Conservation (phyloP, 805 yeast genomes). For the Saturnispora mendoncae region DNA sequence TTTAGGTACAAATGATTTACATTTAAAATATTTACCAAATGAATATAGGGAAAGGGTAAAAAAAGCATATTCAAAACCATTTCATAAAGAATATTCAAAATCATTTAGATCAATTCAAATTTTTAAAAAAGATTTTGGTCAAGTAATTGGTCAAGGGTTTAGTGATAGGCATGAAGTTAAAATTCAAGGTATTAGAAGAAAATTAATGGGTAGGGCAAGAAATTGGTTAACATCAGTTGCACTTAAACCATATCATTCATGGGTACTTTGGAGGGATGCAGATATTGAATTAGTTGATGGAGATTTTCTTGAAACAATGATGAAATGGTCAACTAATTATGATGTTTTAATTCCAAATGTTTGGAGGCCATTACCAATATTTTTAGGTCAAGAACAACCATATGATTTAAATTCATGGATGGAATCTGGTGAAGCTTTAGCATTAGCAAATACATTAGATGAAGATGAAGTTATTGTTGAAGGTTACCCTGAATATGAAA, state of each 20-base stretch:
- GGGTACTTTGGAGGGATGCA: constrained; percentile 90
- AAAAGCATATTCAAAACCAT: constrained; percentile 56
- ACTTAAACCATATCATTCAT: constrained; percentile 72
- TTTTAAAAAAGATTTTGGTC: constrained; percentile 76
- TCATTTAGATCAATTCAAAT: constrained; percentile 78
- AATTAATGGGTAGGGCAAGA: constrained; percentile 80
- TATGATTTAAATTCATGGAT: constrained; percentile 96
- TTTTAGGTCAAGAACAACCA: constrained; percentile 85
- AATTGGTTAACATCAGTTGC: constrained; percentile 75
- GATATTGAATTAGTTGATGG: constrained; percentile 81
- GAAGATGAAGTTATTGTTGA: constrained; percentile 86
- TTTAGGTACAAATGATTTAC: constrained; percentile 52
- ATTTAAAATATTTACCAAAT: constrained; percentile 59
- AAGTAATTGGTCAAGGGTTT: constrained; percentile 76
- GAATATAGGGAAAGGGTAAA: constrained; percentile 48
- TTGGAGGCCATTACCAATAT: constrained; percentile 94
- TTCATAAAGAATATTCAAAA: constrained; percentile 48
- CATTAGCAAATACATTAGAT: constrained; percentile 51
- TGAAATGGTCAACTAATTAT: constrained; percentile 47
- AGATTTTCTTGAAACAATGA: constrained; percentile 61
- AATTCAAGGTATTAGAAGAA: constrained; percentile 77
- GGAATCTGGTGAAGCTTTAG: constrained; percentile 71
- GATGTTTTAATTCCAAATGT: constrained; percentile 83
- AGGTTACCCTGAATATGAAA: constrained; percentile 80
- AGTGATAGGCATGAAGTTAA: constrained; percentile 77